Conservation (phyloP, 225 moss, liverwort and hornwort species). For the Polytrichum formosum region DNA sequence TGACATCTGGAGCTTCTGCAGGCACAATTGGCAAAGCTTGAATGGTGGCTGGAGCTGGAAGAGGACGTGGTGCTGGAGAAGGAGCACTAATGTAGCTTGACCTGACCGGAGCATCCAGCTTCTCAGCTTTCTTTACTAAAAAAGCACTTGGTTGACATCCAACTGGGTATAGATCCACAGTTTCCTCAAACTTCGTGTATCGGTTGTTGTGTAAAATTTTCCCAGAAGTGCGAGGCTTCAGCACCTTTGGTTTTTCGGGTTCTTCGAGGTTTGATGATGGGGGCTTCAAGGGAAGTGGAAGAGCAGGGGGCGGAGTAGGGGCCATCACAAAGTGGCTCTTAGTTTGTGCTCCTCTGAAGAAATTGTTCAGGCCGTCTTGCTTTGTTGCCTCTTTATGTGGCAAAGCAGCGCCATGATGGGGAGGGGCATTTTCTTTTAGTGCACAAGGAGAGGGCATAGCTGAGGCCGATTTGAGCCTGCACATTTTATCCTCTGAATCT, state of each 20-base stretch:
- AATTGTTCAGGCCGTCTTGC: constrained; percentile 7
- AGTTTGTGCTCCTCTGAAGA: constrained; percentile 16
- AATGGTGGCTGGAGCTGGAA: constrained; percentile 15
- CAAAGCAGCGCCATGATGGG: neutral
- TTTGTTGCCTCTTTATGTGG: constrained; percentile 3
- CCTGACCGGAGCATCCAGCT: constrained; percentile 15
- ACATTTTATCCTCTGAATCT: neutral
- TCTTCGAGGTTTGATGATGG: constrained; percentile 7
- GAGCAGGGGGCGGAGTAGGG: constrained; percentile 20
- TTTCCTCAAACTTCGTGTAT: constrained; percentile 33
- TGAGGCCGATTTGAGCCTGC: neutral
- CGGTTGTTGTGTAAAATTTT: constrained; percentile 22
- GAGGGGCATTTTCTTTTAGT: neutral
- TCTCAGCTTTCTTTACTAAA: constrained; percentile 23
- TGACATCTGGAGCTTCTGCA: constrained; percentile 33
- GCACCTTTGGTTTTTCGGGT: neutral
- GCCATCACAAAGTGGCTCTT: constrained; percentile 27
- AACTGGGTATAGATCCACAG: constrained; percentile 31
- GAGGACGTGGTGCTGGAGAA: constrained; percentile 27
- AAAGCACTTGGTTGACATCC: constrained; percentile 16
- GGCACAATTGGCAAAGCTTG: constrained; percentile 22
- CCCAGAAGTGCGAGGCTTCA: constrained; percentile 8
- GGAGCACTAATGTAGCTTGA: constrained; percentile 39
- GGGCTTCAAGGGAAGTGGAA: constrained; percentile 15
- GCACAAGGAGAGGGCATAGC: neutral